Percentiles rank a stretch among this genome's conserved stretches.
Evolutionary conservation across 805 yeast species (phyloP).

Genomic region (Hanseniaspora lindneri): DNA sequence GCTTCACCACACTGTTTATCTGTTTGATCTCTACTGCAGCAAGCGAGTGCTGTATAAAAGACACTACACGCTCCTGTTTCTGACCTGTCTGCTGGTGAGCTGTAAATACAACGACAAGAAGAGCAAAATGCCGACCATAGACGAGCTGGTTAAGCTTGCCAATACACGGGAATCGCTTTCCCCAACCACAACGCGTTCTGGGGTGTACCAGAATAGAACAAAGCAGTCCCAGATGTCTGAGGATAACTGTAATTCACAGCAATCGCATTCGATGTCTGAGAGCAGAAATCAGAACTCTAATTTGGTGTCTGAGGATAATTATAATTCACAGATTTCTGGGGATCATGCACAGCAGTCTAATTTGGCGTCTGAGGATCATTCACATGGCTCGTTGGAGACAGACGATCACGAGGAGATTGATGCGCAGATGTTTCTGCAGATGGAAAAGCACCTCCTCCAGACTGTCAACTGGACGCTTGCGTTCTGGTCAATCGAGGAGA

Average conservation of each 20-base stretch:
- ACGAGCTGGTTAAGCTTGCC: slow-evolving; percentile 56
- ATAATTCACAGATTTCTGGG: too few relatives aligned
- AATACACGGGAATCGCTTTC: slow-evolving; percentile 27
- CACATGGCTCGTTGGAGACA: too few relatives aligned
- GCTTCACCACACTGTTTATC: slow-evolving; percentile 51
- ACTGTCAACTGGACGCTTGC: slow-evolving; percentile 55
- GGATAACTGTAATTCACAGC: too few relatives aligned
- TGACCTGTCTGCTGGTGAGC: slow-evolving; percentile 81
- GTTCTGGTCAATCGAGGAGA: slow-evolving; percentile 20
- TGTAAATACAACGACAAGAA: slow-evolving; percentile 63
- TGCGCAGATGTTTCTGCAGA: slow-evolving; percentile 52
- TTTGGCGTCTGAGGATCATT: too few relatives aligned
- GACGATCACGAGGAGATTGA: slow-evolving; percentile 26
- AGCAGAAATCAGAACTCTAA: too few relatives aligned
- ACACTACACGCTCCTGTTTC: slow-evolving; percentile 74
- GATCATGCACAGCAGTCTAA: too few relatives aligned
- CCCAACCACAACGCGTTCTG: too few relatives aligned
- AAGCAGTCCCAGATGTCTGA: too few relatives aligned
- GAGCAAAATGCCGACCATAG: slow-evolving; percentile 50
- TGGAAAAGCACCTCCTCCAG: slow-evolving; percentile 64
- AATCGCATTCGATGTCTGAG: too few relatives aligned
- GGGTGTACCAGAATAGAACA: too few relatives aligned
- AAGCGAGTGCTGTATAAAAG: slow-evolving; percentile 65
- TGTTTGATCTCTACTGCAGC: slow-evolving; percentile 76
- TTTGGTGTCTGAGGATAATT: too few relatives aligned